Conservation (phyloP, 495 filamentous ascomycete genomes). For the Talaromyces ruber region DNA sequence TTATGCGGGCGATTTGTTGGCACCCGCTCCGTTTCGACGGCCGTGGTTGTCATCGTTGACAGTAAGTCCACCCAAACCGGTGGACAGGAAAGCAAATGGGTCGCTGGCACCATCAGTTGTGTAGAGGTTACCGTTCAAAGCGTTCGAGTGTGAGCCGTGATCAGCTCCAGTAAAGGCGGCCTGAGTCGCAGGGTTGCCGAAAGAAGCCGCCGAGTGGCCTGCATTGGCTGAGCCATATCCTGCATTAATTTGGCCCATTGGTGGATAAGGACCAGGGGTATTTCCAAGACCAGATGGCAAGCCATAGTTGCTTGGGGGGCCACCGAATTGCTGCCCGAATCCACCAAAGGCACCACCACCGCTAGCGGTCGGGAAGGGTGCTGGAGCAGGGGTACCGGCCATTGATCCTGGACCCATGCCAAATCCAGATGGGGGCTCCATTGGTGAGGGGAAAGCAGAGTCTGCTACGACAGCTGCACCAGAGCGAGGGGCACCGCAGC, state of each 20-base stretch:
- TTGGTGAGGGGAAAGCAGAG: constrained; percentile 81
- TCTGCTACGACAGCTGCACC: constrained; percentile 90
- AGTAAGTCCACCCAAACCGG: constrained; percentile 69
- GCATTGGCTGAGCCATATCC: constrained; percentile 54
- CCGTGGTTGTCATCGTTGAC: constrained; percentile 71
- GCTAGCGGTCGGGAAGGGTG: constrained; percentile 63
- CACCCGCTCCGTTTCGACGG: constrained; percentile 61
- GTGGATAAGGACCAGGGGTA: constrained; percentile 70
- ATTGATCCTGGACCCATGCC: constrained; percentile 71
- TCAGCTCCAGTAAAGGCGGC: constrained; percentile 83
- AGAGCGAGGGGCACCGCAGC: constrained; percentile 90
- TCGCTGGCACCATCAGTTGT: constrained; percentile 57
- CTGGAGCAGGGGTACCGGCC: constrained; percentile 75
- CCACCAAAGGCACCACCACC: constrained; percentile 66
- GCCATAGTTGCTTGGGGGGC: constrained; percentile 81
- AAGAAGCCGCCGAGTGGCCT: constrained; percentile 76
- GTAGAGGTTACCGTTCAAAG: constrained; percentile 49
- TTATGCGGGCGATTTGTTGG: constrained; percentile 44
- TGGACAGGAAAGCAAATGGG: constrained; percentile 84
- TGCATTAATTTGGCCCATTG: constrained; percentile 65
- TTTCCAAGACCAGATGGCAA: constrained; percentile 84
- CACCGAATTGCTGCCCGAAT: constrained; percentile 81
- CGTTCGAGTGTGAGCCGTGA: constrained; percentile 50
- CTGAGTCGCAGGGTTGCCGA: constrained; percentile 88
- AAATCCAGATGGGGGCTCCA: constrained; percentile 77